Evolutionary conservation across 2,329 filamentous ascomycete genomes (phyloP).

Genomic region (Chrysoporthe deuterocubensis): DNA sequence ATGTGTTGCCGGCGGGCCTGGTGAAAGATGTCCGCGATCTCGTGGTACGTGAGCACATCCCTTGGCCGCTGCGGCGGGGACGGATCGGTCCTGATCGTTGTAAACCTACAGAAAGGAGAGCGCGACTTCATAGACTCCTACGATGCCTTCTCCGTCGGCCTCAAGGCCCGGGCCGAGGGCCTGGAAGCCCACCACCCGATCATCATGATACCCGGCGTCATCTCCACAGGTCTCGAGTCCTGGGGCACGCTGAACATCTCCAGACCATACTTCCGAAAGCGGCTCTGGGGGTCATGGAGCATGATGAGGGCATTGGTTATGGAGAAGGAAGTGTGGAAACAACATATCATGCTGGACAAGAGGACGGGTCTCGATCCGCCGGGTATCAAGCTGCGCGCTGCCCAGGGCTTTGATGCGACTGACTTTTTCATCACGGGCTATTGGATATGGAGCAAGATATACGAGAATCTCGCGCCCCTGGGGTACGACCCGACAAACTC

Average conservation of each 20-base stretch:
- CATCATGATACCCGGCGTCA: constrained; percentile 97
- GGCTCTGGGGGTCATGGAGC: constrained; percentile 96
- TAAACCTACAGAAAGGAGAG: constrained; percentile 70
- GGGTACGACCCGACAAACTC: constrained; percentile 88
- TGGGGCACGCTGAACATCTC: constrained; percentile 91
- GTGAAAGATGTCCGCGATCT: constrained; percentile 85
- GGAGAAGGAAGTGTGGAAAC: constrained; percentile 94
- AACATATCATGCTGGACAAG: constrained; percentile 95
- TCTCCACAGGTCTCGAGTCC: constrained; percentile 94
- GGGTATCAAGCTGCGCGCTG: constrained; percentile 85
- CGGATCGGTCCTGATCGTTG: constrained; percentile 18
- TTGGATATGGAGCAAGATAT: constrained; percentile 99
- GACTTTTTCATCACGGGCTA: constrained; percentile 93
- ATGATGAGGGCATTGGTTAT: constrained; percentile 97
- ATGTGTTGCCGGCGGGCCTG: constrained; percentile 85
- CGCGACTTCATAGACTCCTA: constrained; percentile 82
- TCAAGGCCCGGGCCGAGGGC: constrained; percentile 81
- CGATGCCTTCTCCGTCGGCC: constrained; percentile 89
- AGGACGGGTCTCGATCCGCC: constrained; percentile 88
- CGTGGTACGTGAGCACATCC: constrained; percentile 60
- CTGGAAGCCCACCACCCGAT: constrained; percentile 83
- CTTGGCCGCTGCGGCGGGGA: neutral
- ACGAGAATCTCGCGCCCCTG: constrained; percentile 94
- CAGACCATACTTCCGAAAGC: constrained; percentile 88
- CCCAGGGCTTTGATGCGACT: constrained; percentile 95